These are phyloP conservation scores for Thielaviopsis musarum DNA, from an alignment of 2,329 filamentous ascomycete genomes.

Conservation along the genomic window DNA sequence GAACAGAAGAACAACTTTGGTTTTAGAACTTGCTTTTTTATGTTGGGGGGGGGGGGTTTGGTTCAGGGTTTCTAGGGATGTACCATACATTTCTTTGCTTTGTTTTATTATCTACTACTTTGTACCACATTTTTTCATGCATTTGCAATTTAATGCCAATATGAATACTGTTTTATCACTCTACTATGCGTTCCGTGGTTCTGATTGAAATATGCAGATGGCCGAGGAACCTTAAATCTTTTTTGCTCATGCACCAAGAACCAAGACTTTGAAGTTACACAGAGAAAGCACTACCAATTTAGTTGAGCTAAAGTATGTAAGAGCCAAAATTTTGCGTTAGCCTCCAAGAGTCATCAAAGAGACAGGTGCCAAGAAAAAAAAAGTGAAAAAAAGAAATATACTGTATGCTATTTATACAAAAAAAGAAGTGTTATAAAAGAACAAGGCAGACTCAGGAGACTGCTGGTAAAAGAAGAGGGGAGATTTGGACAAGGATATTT, in stretches of 20 bases:
- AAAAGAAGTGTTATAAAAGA: background rate
- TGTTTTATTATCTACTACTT: background rate
- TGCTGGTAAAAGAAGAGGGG: background rate
- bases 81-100: background rate
- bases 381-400: background rate
- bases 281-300: background rate
- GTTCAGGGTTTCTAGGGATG: too few relatives aligned
- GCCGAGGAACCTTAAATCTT: too few relatives aligned
- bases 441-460: background rate
- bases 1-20: too few relatives aligned
- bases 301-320: background rate
- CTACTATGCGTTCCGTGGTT: background rate
- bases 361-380: background rate
- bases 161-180: background rate
- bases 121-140: background rate
- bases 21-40: too few relatives aligned
- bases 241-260: too few relatives aligned
- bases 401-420: background rate
- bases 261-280: too few relatives aligned
- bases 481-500: background rate
- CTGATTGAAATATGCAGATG: too few relatives aligned
- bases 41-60: too few relatives aligned
- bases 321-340: too few relatives aligned
- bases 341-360: background rate
- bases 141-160: background rate